Conservation (phyloP, 176 grass and related monocot genomes). For the Aegilops bicornis region DNA sequence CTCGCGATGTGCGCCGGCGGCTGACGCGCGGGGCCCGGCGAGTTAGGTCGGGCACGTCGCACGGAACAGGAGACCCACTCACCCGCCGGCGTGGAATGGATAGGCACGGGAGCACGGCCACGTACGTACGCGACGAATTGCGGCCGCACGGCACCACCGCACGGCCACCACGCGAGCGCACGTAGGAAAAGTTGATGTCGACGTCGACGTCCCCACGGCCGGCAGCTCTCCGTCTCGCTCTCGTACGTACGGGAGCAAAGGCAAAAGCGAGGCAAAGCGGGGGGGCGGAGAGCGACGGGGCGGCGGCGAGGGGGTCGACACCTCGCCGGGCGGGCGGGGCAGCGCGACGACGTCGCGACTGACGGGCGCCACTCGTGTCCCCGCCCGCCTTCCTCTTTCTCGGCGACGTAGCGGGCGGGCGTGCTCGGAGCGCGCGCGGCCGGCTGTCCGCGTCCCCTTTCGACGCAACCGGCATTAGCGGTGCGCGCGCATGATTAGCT, state of each 20-base stretch:
- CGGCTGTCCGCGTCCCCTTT: constrained; percentile 44
- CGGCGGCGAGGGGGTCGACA: not conserved
- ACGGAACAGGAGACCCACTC: not conserved
- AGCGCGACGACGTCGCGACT: not conserved
- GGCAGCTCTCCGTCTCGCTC: not conserved
- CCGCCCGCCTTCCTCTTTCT: not conserved
- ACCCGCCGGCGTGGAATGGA: not conserved
- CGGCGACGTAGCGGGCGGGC: not conserved
- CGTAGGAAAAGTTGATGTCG: not conserved
- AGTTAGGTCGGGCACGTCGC: constrained; percentile 12
- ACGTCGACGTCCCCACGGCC: too few species aligned
- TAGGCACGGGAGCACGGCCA: not conserved
- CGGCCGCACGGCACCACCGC: not conserved
- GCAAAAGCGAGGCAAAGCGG: not conserved
- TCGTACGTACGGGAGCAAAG: not conserved
- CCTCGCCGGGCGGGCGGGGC: constrained; percentile 10
- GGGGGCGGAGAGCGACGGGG: constrained; percentile 21
- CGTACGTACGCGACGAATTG: not conserved
- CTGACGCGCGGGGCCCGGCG: constrained; percentile 6
- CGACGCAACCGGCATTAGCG: constrained; percentile 38
- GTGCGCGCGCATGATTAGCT: constrained; percentile 3
- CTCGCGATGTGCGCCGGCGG: not conserved
- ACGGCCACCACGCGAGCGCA: not conserved
- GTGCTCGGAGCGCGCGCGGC: not conserved
- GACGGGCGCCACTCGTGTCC: not conserved